Percentiles rank a stretch among this genome's conserved stretches.
These are phyloP conservation scores for Psilocybe azurescens DNA, from an alignment of 768 basidiomycete genomes.

Conservation along the genomic window DNA sequence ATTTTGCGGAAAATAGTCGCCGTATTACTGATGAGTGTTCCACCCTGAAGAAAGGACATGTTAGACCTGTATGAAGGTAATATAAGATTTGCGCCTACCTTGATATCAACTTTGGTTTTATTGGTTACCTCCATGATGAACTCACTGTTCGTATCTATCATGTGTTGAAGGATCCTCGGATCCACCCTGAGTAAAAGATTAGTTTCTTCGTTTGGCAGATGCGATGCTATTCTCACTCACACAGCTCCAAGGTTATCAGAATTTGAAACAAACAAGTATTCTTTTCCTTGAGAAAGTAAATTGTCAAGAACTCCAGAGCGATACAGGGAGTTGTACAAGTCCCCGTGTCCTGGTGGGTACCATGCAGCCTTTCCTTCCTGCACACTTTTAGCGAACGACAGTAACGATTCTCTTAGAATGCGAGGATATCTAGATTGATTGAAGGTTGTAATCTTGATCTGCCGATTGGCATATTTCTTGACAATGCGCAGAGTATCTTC, in stretches of 20 bases:
- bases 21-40: slow-evolving; percentile 63
- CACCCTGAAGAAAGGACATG: slow-evolving; percentile 45
- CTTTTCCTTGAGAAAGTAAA: slow-evolving; percentile 86
- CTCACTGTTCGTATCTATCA: slow-evolving; percentile 75
- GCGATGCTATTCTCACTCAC: slow-evolving; percentile 50
- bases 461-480: slow-evolving; percentile 85
- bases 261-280: slow-evolving; percentile 95
- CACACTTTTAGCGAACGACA: slow-evolving; percentile 71
- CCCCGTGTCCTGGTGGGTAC: slow-evolving; percentile 95
- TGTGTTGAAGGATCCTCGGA: slow-evolving; percentile 76
- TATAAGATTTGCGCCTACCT: slow-evolving; percentile 43
- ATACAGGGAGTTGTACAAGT: slow-evolving; percentile 86
- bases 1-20: not conserved
- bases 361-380: slow-evolving; percentile 77
- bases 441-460: slow-evolving; percentile 80
- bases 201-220: slow-evolving; percentile 35
- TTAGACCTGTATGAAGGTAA: not conserved
- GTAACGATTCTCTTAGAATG: slow-evolving; percentile 75
- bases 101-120: slow-evolving; percentile 83
- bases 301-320: slow-evolving; percentile 91
- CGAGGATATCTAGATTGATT: slow-evolving; percentile 89
- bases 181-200: slow-evolving; percentile 56
- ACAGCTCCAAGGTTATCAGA: slow-evolving; percentile 93
- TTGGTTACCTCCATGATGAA: slow-evolving; percentile 92
- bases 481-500: slow-evolving; percentile 87